Evolutionary conservation across 208 protist species (phyloP).

Genomic region (Acanthamoeba polyphaga): DNA sequence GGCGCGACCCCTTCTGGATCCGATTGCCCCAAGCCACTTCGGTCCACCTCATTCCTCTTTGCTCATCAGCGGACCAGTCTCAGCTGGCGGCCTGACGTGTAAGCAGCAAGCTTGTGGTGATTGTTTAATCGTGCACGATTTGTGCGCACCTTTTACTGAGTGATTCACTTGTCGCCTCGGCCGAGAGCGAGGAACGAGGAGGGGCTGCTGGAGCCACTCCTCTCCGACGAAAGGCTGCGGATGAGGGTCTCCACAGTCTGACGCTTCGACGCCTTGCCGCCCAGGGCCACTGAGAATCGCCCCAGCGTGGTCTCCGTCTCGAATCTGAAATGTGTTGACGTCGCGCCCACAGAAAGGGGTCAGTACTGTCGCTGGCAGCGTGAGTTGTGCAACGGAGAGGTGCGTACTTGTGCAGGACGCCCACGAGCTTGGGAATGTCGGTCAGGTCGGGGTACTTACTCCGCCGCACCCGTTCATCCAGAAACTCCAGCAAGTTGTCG

Average conservation of each 20-base stretch:
- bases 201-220: slow-evolving; percentile 8
- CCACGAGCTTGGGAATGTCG: slow-evolving; percentile 13
- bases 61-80: too few species aligned
- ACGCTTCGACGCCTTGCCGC: slow-evolving; percentile 24
- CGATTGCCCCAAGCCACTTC: too few species aligned
- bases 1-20: too few species aligned
- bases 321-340: background rate
- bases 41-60: too few species aligned
- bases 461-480: slow-evolving; percentile 10
- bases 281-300: slow-evolving; percentile 15
- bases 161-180: background rate
- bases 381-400: background rate
- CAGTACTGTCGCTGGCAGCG: background rate
- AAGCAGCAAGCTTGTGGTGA: too few species aligned
- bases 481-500: slow-evolving; percentile 6
- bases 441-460: background rate
- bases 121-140: too few species aligned
- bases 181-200: background rate
- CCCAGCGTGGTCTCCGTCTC: slow-evolving; percentile 9
- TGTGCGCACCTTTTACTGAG: too few species aligned
- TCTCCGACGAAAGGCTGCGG: background rate
- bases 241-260: slow-evolving; percentile 29
- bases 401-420: background rate
- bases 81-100: too few species aligned
- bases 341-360: background rate